A percentile compares a stretch with the other conserved stretches of the same genome.
These are phyloP conservation scores for Tympanopsis confertula DNA, from an alignment of 2,329 filamentous ascomycete genomes.

Conservation along the genomic window DNA sequence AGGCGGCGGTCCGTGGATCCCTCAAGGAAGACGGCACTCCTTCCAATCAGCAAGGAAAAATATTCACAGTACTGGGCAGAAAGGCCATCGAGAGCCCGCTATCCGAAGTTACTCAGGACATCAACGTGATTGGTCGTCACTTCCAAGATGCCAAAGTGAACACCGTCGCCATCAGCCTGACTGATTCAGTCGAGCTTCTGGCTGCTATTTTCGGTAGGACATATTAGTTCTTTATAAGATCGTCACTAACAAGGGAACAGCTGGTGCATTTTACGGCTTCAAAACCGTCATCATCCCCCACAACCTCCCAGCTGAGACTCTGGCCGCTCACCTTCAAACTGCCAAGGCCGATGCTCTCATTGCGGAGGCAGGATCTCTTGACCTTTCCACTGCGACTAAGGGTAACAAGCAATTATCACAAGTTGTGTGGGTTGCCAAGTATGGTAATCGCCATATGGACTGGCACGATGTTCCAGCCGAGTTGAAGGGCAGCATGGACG, in stretches of 20 bases:
- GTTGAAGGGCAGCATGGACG: conserved; percentile 56
- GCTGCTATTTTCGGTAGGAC: conserved; percentile 74
- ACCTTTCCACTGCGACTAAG: conserved; percentile 57
- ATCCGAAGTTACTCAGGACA: conserved; percentile 70
- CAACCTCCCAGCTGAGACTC: conserved; percentile 56
- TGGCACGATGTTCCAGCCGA: conserved; percentile 70
- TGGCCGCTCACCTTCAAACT: conserved; percentile 61
- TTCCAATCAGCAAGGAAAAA: conserved; percentile 50
- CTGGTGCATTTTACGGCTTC: conserved; percentile 54
- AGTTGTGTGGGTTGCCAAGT: conserved; percentile 85
- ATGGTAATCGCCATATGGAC: conserved; percentile 83
- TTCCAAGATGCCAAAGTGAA: conserved; percentile 60
- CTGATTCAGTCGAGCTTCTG: conserved; percentile 85
- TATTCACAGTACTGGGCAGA: conserved; percentile 72
- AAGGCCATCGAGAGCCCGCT: conserved; percentile 62
- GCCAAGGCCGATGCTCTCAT: conserved; percentile 72
- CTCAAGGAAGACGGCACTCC: conserved; percentile 48
- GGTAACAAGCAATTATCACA: conserved; percentile 61
- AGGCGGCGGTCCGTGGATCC: conserved; percentile 53
- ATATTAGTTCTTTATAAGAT: conserved; percentile 22
- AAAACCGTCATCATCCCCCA: conserved; percentile 79
- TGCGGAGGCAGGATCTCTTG: conserved; percentile 71
- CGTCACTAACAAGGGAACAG: not conserved
- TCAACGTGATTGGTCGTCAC: conserved; percentile 74
- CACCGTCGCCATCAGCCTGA: conserved; percentile 78